Base-by-base conservation (phyloP, 306 rosid genomes). In the Vigna mungo region DNA sequence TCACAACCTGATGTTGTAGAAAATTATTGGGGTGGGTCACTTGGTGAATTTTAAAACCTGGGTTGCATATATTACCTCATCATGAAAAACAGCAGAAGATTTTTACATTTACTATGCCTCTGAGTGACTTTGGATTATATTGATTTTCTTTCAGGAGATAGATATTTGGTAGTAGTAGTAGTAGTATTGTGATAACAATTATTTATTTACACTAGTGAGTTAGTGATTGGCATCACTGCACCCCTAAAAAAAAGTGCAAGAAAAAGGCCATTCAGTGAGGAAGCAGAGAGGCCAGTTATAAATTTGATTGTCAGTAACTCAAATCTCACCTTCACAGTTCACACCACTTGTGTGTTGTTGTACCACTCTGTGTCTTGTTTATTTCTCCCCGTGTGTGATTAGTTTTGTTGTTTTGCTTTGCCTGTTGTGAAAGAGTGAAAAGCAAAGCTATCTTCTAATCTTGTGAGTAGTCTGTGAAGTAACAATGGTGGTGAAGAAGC, bases 401-500 rank as follows among this genome's bases (percentile, higher is more conserved):
- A 34, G 23, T 75, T 25, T 30, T 16, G 5, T 74, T 56, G n/a
- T 64, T 68, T 30, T 69, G 47, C 51, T 68, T 16, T 12, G 4
- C 55, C 9, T 48, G 14, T 71, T 60, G 71, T 48, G 34, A 81
- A 48, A 75, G 65, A 71, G 64, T 48, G 53, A 63, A 4, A 48
- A 77, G 37, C 60, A 32, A 60, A 60, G 41, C 65, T 25, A 23
- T 21, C 9, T 56, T 11, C 34, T 21, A 56, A 54, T 18, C 61
- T 54, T 54, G 61, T 4, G 12, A 47, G 23, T 25, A 20, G 1
- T 9, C 6, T 15, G 6, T 15, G 3, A 61, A 30, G 43, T n/a
- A 60, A 72, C 69, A 86, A 95, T 95, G 99, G 96, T 80, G 87
- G 86, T 80, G 49, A 87, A 84, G 88, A 95, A 92, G 60, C 90